Base-by-base conservation (phyloP, 345 rosid genomes). In the Eucalyptus tenuipes region DNA sequence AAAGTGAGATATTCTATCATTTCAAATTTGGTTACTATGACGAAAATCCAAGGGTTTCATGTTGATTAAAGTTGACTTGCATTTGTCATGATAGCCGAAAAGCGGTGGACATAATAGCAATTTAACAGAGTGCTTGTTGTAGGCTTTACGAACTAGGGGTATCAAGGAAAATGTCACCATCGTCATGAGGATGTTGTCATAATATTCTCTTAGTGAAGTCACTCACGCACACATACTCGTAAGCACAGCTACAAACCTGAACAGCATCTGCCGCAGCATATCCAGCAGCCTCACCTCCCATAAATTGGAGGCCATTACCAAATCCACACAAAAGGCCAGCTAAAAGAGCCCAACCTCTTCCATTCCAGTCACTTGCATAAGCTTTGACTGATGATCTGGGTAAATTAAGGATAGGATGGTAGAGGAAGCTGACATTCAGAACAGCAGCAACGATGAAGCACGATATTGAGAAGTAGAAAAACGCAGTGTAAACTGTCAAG, bases 241-340 rank as follows among this genome's bases (percentile, higher is more conserved):
- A 75, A 75, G 82, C 3, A 37, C 66, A 18, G 40, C 7, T 27
- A 89, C 93, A 27, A 88, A 92, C 97, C 97, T 95, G 97, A 88
- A 97, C 97, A 45, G 97, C 96, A 87, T 94, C 97, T 52, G 99
- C 97, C 5, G 97, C 99, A 85, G 97, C 99, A 89, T 97, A 97
- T 29, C 98, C 97, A 16, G 97, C 97, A 27, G 99, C 97, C 92
- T 97, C 95, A 87, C 99, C 99, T 7, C 96, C 96, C 95, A 96
- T 95, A 66, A 95, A 96, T 91, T 96, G 98, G 89, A 95, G 96
- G 84, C 97, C 98, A 55, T 96, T 93, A 7, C 99, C 99, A 61
- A 97, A 93, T 8, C 99, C 99, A 86, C 97, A 97, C 27, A 96
- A 89, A 57, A 97, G 90, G n/a, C 99, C 99, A 17, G 99, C 97